phyloP scores from a whole-genome alignment of 106 monocot species.

The Phalaenopsis equestris region DNA sequence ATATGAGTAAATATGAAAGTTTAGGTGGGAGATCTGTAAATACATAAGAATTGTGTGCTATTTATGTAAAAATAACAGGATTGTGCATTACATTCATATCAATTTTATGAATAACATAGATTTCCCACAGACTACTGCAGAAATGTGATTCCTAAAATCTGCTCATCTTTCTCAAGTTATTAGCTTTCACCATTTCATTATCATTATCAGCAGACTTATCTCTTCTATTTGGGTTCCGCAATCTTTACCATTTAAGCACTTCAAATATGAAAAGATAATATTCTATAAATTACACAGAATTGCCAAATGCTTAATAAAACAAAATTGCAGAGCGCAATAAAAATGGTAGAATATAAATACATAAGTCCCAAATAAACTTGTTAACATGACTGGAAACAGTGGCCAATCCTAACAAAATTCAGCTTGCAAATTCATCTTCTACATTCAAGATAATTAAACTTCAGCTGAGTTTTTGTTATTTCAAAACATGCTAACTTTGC shows the following conservation, averaged over 20 bases:
- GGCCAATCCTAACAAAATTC: not conserved
- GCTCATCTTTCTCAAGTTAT: too few relatives aligned
- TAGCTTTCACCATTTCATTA: too few relatives aligned
- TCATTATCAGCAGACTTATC: too few relatives aligned
- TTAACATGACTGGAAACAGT: not conserved
- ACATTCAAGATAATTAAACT: not conserved
- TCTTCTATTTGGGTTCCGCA: too few relatives aligned
- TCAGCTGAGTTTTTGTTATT: not conserved
- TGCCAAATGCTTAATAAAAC: not conserved
- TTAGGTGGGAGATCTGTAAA: too few relatives aligned
- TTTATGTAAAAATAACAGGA: not conserved
- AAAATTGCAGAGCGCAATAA: not conserved
- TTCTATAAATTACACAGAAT: not conserved
- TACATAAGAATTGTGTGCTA: too few relatives aligned
- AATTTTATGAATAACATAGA: not conserved
- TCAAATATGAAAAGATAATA: not conserved
- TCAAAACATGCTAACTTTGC: not conserved
- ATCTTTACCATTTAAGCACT: not conserved
- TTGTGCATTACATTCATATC: not conserved
- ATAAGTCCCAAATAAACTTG: not conserved
- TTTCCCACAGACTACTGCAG: not conserved
- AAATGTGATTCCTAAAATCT: not conserved
- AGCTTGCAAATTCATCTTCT: not conserved
- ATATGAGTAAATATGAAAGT: too few relatives aligned
- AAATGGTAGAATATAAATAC: not conserved